Percentiles rank a stretch among this genome's conserved stretches.
phyloP scores from a whole-genome alignment of 2,329 filamentous ascomycete genomes.

The Diplodia seriata region DNA sequence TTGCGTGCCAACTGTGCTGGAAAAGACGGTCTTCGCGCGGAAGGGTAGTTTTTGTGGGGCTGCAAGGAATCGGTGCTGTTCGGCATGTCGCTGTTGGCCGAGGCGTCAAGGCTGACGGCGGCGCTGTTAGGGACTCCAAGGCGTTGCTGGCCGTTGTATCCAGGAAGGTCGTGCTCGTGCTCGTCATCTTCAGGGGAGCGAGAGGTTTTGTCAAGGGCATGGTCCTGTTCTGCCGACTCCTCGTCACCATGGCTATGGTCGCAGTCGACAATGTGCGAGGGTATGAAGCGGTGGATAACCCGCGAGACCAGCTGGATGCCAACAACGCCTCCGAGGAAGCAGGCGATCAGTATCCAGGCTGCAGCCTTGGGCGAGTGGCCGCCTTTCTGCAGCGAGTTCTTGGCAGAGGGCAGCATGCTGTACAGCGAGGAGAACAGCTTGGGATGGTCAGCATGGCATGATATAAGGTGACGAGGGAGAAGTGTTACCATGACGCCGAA shows the following conservation, averaged over 20 bases:
- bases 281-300: constrained; percentile 74
- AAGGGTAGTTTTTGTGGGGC: constrained; percentile 5
- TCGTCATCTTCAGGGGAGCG: constrained; percentile 40
- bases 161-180: constrained; percentile 34
- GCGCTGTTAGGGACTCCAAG: constrained; percentile 30
- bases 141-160: constrained; percentile 36
- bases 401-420: constrained; percentile 90
- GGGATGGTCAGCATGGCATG: constrained; percentile 6
- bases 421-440: constrained; percentile 91
- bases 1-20: constrained; percentile 51
- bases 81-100: constrained; percentile 23
- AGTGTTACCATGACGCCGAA: constrained; percentile 87
- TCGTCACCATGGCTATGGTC: constrained; percentile 71
- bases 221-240: constrained; percentile 43
- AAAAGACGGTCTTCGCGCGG: constrained; percentile 48
- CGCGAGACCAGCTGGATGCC: constrained; percentile 78
- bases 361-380: constrained; percentile 71
- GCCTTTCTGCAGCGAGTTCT: constrained; percentile 74
- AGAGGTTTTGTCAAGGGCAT: constrained; percentile 25
- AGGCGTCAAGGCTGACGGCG: constrained; percentile 27
- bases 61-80: constrained; percentile 27
- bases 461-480: constrained; percentile 30
- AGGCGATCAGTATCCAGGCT: constrained; percentile 71
- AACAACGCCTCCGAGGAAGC: constrained; percentile 74
- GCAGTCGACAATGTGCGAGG: constrained; percentile 81